Percentiles rank a stretch among this genome's conserved stretches.
Evolutionary conservation across 345 rosid genomes (phyloP).

Genomic region (Acer campestre): DNA sequence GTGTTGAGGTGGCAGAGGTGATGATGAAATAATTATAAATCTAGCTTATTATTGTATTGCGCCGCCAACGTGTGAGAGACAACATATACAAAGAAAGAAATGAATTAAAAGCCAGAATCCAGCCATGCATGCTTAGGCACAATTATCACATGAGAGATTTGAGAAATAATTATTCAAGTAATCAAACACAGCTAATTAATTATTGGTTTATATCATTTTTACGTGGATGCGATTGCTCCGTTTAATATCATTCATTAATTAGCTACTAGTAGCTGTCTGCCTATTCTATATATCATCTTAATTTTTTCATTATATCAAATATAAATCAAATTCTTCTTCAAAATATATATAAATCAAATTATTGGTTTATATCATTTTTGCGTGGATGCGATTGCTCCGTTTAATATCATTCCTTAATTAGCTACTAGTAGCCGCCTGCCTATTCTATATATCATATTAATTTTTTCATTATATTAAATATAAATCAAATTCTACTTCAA

Average conservation of each 20-base stretch:
- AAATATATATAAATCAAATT: too few relatives aligned
- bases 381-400: conserved; percentile 17
- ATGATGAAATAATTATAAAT: neutral
- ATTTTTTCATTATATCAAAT: too few relatives aligned
- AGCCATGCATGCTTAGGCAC: conserved; percentile 13
- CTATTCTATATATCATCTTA: neutral
- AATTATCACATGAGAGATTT: conserved; percentile 18
- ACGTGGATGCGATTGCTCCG: conserved; percentile 17
- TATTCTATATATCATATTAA: neutral
- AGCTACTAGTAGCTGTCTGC: neutral
- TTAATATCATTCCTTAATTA: neutral
- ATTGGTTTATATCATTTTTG: neutral
- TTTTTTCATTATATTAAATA: too few relatives aligned
- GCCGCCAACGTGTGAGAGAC: conserved; percentile 36
- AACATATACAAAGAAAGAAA: neutral
- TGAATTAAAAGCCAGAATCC: neutral
- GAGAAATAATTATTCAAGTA: neutral
- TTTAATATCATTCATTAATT: neutral
- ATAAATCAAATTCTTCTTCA: too few relatives aligned
- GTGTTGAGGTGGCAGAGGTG: conserved; percentile 24
- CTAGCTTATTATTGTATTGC: conserved; percentile 4
- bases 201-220: neutral
- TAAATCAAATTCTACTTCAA: too few relatives aligned
- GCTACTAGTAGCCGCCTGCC: neutral
- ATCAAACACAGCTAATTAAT: too few relatives aligned